A percentile compares a stretch with the other conserved stretches of the same genome.
These are phyloP conservation scores for Scleromitrula shiraiana DNA, from an alignment of 2,329 filamentous ascomycete genomes.

Conservation along the genomic window DNA sequence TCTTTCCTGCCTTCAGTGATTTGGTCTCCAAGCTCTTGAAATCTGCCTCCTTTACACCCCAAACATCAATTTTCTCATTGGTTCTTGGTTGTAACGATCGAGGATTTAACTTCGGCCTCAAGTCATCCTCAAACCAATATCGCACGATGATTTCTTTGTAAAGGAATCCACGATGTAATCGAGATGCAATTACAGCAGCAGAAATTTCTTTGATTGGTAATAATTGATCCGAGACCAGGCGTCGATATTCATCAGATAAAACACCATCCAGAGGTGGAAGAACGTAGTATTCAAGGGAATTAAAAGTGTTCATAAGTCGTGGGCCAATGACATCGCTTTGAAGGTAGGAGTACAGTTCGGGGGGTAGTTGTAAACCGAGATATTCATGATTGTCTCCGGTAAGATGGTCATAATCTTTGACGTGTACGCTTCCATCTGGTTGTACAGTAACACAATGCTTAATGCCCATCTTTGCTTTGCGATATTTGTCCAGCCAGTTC, in stretches of 20 bases:
- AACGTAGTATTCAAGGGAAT: constrained; percentile 69
- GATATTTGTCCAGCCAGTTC: constrained; percentile 78
- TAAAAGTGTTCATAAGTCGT: constrained; percentile 73
- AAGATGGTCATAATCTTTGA: constrained; percentile 63
- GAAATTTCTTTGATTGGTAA: constrained; percentile 68
- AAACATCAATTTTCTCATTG: constrained; percentile 45
- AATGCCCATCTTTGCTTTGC: constrained; percentile 74
- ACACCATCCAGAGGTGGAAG: constrained; percentile 81
- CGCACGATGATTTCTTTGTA: constrained; percentile 69
- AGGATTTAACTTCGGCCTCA: constrained; percentile 61
- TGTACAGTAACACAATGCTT: constrained; percentile 77
- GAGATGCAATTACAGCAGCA: constrained; percentile 68
- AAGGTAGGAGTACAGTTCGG: constrained; percentile 86
- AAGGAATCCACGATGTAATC: constrained; percentile 75
- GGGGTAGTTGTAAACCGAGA: constrained; percentile 79
- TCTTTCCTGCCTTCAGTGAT: constrained; percentile 35
- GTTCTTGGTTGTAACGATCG: constrained; percentile 42
- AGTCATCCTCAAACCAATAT: constrained; percentile 75
- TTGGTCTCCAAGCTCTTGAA: constrained; percentile 37
- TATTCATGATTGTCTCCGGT: constrained; percentile 84
- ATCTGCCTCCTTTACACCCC: constrained; percentile 62
- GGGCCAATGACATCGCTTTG: constrained; percentile 74
- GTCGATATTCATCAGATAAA: constrained; percentile 70
- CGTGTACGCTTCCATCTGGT: constrained; percentile 57
- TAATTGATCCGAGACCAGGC: constrained; percentile 67